phyloP scores from a whole-genome alignment of 1,139 yeast genomes.

The Pneumocystis wakefieldiae region DNA sequence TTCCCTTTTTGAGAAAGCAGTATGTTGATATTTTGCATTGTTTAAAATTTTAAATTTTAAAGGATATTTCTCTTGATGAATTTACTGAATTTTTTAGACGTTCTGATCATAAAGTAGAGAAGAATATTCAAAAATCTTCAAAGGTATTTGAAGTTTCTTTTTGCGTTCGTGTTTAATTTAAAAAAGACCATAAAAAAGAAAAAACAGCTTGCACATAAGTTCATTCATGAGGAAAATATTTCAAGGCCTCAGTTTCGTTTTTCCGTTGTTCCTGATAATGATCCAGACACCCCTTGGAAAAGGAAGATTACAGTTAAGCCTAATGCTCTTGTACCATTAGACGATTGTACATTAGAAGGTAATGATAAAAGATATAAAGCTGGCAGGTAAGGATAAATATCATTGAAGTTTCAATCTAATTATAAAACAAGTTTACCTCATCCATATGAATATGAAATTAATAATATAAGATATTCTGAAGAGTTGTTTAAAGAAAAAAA shows the following conservation, averaged over 20 bases:
- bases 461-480: constrained; percentile 53
- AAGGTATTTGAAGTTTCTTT: neutral
- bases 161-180: neutral
- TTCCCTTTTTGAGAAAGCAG: constrained; percentile 45
- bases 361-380: neutral
- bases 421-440: constrained; percentile 32
- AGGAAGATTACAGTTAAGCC: constrained; percentile 49
- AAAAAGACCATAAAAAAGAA: constrained; percentile 6
- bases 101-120: neutral
- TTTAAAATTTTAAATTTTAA: neutral
- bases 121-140: neutral
- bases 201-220: constrained; percentile 13
- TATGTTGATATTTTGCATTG: constrained; percentile 3
- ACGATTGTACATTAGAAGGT: constrained; percentile 19
- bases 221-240: constrained; percentile 27
- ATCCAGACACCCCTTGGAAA: constrained; percentile 54
- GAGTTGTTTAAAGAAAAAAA: constrained; percentile 33
- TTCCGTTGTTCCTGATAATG: constrained; percentile 45
- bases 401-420: neutral
- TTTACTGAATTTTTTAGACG: constrained; percentile 15
- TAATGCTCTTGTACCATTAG: constrained; percentile 42
- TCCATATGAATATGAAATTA: constrained; percentile 72
- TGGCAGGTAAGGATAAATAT: neutral
- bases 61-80: constrained; percentile 48
- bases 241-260: constrained; percentile 64